Conservation (phyloP, 345 rosid species). For the Gossypium stocksii region DNA sequence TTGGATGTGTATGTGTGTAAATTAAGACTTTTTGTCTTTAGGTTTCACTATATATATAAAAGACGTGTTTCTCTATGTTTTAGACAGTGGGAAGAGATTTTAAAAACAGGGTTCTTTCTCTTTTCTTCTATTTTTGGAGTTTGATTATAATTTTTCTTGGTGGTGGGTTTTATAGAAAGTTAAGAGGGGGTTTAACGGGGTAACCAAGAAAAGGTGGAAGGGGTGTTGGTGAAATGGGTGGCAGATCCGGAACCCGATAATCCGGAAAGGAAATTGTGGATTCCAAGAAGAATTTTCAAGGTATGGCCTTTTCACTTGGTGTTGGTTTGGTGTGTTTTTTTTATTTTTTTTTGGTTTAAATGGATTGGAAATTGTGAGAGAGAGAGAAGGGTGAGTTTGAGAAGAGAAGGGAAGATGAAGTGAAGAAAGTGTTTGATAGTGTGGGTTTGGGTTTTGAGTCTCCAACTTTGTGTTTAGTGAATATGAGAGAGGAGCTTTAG, state of each 20-base stretch:
- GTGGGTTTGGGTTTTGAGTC: neutral
- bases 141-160: no score
- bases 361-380: neutral
- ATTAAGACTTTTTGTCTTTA: neutral
- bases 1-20: neutral
- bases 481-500: neutral
- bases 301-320: neutral
- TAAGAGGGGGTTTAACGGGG: neutral
- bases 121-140: no score
- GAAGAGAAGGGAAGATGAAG: neutral
- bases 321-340: neutral
- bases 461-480: neutral
- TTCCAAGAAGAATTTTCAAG: constrained; percentile 26
- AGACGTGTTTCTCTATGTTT: neutral
- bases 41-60: neutral
- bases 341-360: neutral
- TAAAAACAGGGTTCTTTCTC: constrained; percentile 1
- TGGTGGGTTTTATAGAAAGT: constrained; percentile 7
- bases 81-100: neutral
- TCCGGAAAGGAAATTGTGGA: constrained; percentile 39
- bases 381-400: neutral
- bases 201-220: constrained; percentile 17
- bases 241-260: constrained; percentile 64
- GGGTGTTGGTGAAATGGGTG: constrained; percentile 54
- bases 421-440: neutral